A percentile compares a stretch with the other conserved stretches of the same genome.
These are phyloP conservation scores for Polysphondylium violaceum DNA, from an alignment of 78 protist genomes.

Conservation along the genomic window DNA sequence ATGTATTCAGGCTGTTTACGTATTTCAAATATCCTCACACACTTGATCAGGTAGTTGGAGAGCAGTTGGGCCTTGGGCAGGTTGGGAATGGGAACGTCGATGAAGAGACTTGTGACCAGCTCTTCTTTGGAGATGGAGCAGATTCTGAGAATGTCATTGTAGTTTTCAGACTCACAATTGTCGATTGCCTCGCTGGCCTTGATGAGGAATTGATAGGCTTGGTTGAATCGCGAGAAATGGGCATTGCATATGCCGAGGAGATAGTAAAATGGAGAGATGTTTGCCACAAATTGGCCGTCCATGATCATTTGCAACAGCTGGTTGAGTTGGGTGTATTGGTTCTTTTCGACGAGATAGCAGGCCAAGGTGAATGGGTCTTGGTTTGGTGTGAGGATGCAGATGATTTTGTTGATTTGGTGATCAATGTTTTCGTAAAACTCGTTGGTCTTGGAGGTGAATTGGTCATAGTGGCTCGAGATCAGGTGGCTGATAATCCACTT, in stretches of 20 bases:
- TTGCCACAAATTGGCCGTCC: background rate
- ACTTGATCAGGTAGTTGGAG: conserved; percentile 15
- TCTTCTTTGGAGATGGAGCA: conserved; percentile 27
- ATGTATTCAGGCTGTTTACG: conserved; percentile 39
- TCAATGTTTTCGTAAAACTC: conserved; percentile 29
- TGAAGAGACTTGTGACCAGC: conserved; percentile 24
- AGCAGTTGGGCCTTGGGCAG: background rate
- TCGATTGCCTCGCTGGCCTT: conserved; percentile 15
- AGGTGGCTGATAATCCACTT: conserved; percentile 4
- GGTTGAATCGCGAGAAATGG: conserved; percentile 19
- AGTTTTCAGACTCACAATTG: background rate
- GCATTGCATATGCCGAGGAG: conserved; percentile 54
- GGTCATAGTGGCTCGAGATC: background rate
- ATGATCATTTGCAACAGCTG: background rate
- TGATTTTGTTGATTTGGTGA: background rate
- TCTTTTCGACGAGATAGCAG: conserved; percentile 39
- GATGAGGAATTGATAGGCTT: conserved; percentile 35
- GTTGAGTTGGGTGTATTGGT: conserved; percentile 40
- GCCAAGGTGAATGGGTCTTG: conserved; percentile 22
- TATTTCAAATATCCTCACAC: conserved; percentile 44
- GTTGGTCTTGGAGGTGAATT: background rate
- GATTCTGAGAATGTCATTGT: conserved; percentile 9
- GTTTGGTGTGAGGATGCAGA: background rate
- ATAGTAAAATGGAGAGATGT: conserved; percentile 29
- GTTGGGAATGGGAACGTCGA: background rate